phyloP scores from a whole-genome alignment of 345 rosid species.

The Cardiospermum halicacabum region DNA sequence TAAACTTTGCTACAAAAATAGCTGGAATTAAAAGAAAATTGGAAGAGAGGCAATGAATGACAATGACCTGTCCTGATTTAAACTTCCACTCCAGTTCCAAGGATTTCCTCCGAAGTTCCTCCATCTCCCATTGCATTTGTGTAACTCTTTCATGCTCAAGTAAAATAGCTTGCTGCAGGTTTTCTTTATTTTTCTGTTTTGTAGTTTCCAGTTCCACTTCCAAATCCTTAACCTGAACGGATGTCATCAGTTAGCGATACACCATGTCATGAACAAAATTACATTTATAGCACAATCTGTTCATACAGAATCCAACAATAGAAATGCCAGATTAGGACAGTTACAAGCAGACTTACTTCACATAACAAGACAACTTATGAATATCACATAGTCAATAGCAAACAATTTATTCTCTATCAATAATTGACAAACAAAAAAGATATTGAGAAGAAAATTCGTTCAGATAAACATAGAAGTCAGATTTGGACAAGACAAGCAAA shows the following conservation, averaged over 20 bases:
- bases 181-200: slow-evolving; percentile 87
- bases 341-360: background rate
- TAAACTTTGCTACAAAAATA: background rate
- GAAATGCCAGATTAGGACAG: background rate
- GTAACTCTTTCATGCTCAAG: slow-evolving; percentile 84
- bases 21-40: background rate
- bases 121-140: slow-evolving; percentile 99
- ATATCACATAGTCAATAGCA: no score
- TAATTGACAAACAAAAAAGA: no score
- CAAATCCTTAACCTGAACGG: slow-evolving; percentile 78
- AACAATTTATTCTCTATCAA: no score
- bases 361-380: no score
- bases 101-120: slow-evolving; percentile 81
- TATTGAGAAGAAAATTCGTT: no score
- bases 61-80: slow-evolving; percentile 62
- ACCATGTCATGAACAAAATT: background rate
- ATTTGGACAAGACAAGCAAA: no score
- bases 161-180: slow-evolving; percentile 79
- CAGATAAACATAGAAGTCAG: no score
- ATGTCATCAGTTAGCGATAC: slow-evolving; percentile 12
- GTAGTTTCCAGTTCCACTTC: slow-evolving; percentile 91
- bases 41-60: slow-evolving; percentile 5
- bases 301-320: background rate
- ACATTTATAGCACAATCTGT: background rate
- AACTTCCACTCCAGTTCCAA: slow-evolving; percentile 86